Base-by-base conservation (phyloP, 2,329 filamentous ascomycete genomes). In the Verruconis gallopava region DNA sequence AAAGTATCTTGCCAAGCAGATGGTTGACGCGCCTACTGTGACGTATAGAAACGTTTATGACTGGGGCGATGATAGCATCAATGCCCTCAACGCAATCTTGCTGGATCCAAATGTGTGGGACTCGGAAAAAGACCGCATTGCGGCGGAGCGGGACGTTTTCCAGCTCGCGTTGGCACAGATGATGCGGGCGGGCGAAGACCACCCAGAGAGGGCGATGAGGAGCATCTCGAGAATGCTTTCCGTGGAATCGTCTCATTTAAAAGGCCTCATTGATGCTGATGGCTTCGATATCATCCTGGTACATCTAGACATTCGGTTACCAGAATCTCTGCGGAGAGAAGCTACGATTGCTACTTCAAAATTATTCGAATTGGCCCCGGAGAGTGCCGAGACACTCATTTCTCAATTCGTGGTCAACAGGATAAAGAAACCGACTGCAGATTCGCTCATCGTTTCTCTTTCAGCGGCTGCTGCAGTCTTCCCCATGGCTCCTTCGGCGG, bases 381-480 rank as follows among this genome's bases (percentile, higher is more conserved):
- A 88, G 11, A 71, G 74, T 4, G 85, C 85, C 3, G 71, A 77
- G 49, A 69, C 75, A 49, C 73, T 79, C 49, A 74, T 95, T 38
- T 73, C 75, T 4, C 72, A 73, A 4, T 89, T 91, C 57, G 82
- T 95, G 56, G 78, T 78, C 42, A 67, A 73, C 13, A 77, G 80
- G 41, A 69, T 93, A 13, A 65, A 73, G 50, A 77, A 80, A 48
- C 79, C 79, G 40, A 89, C 81, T 18, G 84, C 86, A 48, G 88
- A 95, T 53, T 85, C 93, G 59, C 76, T 93, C 50, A 85, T 94
- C 42, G 71, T 91, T 38, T 88, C 88, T 4, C 96, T 95, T 58
- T 96, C 88, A 41, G 86, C 88, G n/a, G 85, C 86, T 4, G 77
- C 86, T 2, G 77, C 79, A 17, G 75, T 93, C 5, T 98, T 98